These are phyloP conservation scores for Spathaspora gorwiae DNA, from an alignment of 805 yeast species.

Conservation along the genomic window DNA sequence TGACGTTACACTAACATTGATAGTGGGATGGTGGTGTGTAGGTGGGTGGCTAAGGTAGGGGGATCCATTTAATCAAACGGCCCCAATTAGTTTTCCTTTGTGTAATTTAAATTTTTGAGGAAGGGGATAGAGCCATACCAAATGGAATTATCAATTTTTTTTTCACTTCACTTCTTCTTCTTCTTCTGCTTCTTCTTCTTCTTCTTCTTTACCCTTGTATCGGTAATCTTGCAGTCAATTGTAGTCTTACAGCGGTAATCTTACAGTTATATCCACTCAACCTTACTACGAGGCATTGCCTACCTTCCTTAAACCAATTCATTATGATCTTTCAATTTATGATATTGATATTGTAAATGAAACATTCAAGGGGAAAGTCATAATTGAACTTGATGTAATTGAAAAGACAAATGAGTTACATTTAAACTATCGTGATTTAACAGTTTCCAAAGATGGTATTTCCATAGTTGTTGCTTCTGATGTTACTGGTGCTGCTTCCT, in stretches of 20 bases:
- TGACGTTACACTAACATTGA: too few species aligned
- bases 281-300: slow-evolving; percentile 52
- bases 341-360: slow-evolving; percentile 53
- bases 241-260: neutral
- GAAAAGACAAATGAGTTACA: slow-evolving; percentile 41
- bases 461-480: slow-evolving; percentile 17
- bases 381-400: slow-evolving; percentile 43
- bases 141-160: neutral
- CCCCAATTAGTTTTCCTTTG: too few species aligned
- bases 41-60: too few species aligned
- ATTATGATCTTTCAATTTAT: slow-evolving; percentile 59
- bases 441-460: slow-evolving; percentile 17
- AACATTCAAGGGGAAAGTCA: slow-evolving; percentile 45
- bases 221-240: too few species aligned
- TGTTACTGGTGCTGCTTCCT: neutral
- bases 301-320: slow-evolving; percentile 61
- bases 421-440: slow-evolving; percentile 45
- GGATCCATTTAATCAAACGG: too few species aligned
- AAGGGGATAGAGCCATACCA: too few species aligned
- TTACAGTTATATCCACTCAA: neutral
- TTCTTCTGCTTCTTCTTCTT: neutral
- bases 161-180: neutral
- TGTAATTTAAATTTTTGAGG: too few species aligned
- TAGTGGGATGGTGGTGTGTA: too few species aligned
- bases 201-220: neutral